Percentiles rank a stretch among this genome's conserved stretches.
phyloP scores from a whole-genome alignment of 768 basidiomycete species.

The Tricholoma sp. region DNA sequence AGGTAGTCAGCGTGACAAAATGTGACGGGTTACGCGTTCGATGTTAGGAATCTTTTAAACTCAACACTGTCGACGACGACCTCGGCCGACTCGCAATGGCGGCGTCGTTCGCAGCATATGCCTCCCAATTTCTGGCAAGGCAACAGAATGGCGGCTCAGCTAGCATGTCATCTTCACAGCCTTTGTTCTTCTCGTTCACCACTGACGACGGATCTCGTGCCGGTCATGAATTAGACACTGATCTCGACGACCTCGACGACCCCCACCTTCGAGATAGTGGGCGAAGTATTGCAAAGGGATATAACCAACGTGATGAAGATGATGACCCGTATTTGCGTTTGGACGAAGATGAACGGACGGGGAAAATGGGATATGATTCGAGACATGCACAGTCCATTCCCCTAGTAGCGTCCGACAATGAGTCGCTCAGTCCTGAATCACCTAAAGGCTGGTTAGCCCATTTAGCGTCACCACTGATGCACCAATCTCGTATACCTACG shows the following conservation, averaged over 20 bases:
- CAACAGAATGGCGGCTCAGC: conserved; percentile 40
- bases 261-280: conserved; percentile 55
- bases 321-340: conserved; percentile 76
- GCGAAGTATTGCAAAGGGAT: conserved; percentile 23
- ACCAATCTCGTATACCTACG: conserved; percentile 29
- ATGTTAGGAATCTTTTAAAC: conserved; percentile 1
- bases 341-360: conserved; percentile 54
- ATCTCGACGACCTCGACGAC: conserved; percentile 72
- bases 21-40: neutral
- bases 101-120: conserved; percentile 76
- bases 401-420: conserved; percentile 30
- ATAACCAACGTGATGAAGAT: conserved; percentile 42
- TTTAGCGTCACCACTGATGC: conserved; percentile 59
- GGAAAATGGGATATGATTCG: conserved; percentile 24
- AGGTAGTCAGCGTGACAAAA: neutral
- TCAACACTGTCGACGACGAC: conserved; percentile 12
- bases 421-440: conserved; percentile 29
- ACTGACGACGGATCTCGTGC: conserved; percentile 62
- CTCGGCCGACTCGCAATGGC: conserved; percentile 38
- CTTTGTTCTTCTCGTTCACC: conserved; percentile 85
- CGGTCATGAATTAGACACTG: conserved; percentile 40
- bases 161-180: conserved; percentile 61
- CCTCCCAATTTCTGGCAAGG: conserved; percentile 73
- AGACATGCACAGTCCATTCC: conserved; percentile 31
- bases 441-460: conserved; percentile 70